Evolutionary conservation across 2,329 filamentous ascomycete genomes (phyloP).

Genomic region (Shiraia bambusicola): DNA sequence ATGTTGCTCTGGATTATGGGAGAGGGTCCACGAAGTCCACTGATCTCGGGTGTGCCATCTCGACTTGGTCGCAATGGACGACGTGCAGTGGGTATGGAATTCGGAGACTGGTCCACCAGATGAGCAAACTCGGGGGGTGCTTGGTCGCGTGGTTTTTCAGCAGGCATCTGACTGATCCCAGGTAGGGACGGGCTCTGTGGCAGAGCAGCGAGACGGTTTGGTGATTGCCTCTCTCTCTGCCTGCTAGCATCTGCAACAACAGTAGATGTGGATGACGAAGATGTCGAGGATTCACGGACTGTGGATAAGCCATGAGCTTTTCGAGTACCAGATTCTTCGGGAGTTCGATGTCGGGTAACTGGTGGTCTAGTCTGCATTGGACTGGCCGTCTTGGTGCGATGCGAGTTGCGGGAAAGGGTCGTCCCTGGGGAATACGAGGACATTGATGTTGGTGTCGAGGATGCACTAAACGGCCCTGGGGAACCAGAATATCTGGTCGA

Average conservation of each 20-base stretch:
- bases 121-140: constrained; percentile 47
- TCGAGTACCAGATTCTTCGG: constrained; percentile 50
- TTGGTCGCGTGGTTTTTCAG: constrained; percentile 23
- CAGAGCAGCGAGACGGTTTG: constrained; percentile 28
- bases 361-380: constrained; percentile 60
- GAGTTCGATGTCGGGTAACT: constrained; percentile 59
- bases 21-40: constrained; percentile 49
- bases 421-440: constrained; percentile 72
- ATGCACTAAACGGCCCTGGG: constrained; percentile 70
- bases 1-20: constrained; percentile 61
- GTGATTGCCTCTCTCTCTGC: constrained; percentile 44
- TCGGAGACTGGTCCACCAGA: constrained; percentile 63
- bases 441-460: constrained; percentile 76
- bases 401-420: constrained; percentile 48
- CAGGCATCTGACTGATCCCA: constrained; percentile 2
- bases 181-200: constrained; percentile 56
- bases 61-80: constrained; percentile 50
- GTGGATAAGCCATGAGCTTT: constrained; percentile 63
- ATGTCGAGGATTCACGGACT: constrained; percentile 69
- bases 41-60: constrained; percentile 49
- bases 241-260: constrained; percentile 57
- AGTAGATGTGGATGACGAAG: constrained; percentile 72
- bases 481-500: constrained; percentile 77
- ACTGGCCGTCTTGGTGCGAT: constrained; percentile 58
- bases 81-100: constrained; percentile 48